A percentile compares a stretch with the other conserved stretches of the same genome.
These are phyloP conservation scores for Prunus kanzakura DNA, from an alignment of 306 rosid genomes.

Conservation along the genomic window DNA sequence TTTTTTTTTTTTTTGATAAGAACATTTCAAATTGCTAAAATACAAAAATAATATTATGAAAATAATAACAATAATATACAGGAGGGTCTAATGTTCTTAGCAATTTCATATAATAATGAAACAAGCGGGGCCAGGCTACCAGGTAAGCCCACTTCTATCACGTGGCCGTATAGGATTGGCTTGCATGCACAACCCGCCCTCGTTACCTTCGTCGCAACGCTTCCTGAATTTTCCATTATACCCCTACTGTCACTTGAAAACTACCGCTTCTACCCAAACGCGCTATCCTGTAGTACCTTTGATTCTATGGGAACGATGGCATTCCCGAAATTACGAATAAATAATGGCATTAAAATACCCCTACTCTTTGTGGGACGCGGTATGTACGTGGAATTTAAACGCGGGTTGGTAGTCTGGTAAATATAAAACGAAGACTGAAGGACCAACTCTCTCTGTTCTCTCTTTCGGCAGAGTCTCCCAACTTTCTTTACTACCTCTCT, in stretches of 20 bases:
- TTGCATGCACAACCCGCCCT: not conserved
- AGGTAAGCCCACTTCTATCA: not conserved
- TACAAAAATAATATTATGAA: not conserved
- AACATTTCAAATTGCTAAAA: not conserved
- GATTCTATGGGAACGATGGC: not conserved
- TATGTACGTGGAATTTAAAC: conserved; percentile 36
- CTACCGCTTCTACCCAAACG: not conserved
- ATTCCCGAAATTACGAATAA: conserved; percentile 1
- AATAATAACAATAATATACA: not conserved
- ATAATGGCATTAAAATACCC: not conserved
- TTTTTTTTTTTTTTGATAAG: not conserved
- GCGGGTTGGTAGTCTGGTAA: conserved; percentile 19
- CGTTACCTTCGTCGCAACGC: not conserved
- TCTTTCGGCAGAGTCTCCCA: not conserved
- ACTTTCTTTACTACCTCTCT: not conserved
- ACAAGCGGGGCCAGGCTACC: not conserved
- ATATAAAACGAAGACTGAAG: not conserved
- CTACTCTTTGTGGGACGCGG: conserved; percentile 23
- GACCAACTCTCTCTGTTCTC: conserved; percentile 1
- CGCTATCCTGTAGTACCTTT: not conserved
- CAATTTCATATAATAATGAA: not conserved
- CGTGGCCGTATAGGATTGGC: conserved; percentile 30
- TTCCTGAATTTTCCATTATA: not conserved
- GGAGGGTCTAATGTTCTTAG: not conserved
- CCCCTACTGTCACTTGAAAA: not conserved